Base-by-base conservation (phyloP, 306 rosid species). In the Corylus avellana region DNA sequence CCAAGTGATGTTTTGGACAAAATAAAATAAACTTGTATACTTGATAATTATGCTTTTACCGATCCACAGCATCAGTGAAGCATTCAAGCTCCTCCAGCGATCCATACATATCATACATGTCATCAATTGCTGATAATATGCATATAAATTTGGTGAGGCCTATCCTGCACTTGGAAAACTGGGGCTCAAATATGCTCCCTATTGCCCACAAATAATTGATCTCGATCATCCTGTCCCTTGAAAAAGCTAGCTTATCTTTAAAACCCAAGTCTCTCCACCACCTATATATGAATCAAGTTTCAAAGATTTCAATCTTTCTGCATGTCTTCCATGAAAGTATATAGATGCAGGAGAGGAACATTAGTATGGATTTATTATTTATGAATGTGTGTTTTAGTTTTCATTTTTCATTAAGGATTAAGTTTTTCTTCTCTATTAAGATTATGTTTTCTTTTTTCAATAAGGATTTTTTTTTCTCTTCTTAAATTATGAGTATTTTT, bases 221-320 rank as follows among this genome's bases (percentile, higher is more conserved):
- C 71, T 85, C 80, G 78, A 81, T 61, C 47, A 80, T 35, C 50
- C 82, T 77, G 32, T 84, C 87, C 75, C 82, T 80, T 1, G 87
- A 71, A 37, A 80, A 84, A 7, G 17, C 18, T 25, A 82, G 77
- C 72, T 73, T 37, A 9, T 78, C 61, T 42, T 73, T 74, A 22
- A 84, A 80, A 44, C 72, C 75, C 82, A 80, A 32, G 11, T 74
- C 74, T 22, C 22, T 51, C 85, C 85, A 81, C 87, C 87, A 84
- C 73, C 85, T 84, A 51, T 62, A 0, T 1, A 32, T 17, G 4
- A 18, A 46, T 27, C 8, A 46, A 55, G 11, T 25, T 54, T 32
- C 7, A 48, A 39, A 61, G 32, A 14, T 51, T 18, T 57, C 0
- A 49, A 12, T 50, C 25, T 4, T 39, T 5, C 25, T 32, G 66